A percentile compares a stretch with the other conserved stretches of the same genome.
Evolutionary conservation across 345 rosid genomes (phyloP).

Genomic region (Citrus medica): DNA sequence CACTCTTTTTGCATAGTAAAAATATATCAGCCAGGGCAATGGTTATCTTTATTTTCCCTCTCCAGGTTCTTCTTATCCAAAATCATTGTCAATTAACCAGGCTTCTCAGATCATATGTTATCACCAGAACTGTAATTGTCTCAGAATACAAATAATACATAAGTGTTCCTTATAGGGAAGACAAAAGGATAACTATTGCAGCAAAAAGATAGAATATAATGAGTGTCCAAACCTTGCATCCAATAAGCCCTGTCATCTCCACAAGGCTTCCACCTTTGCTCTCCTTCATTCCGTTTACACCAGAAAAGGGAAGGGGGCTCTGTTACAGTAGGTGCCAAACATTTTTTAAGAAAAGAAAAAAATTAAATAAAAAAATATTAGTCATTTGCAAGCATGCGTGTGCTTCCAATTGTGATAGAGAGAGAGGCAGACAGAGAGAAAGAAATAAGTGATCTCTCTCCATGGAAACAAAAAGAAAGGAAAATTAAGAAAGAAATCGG

Average conservation of each 20-base stretch:
- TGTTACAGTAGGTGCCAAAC: background rate
- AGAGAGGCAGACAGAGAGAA: background rate
- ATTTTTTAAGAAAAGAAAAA: background rate
- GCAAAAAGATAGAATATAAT: background rate
- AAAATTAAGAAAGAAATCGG: background rate
- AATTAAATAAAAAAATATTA: background rate
- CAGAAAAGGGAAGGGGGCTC: background rate
- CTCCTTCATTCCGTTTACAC: conserved; percentile 8
- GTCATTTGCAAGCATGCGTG: background rate
- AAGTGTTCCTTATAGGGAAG: background rate
- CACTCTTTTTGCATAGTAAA: background rate
- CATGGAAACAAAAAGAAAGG: background rate
- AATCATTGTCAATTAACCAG: background rate
- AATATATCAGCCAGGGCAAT: background rate
- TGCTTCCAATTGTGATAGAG: background rate
- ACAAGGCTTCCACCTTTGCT: conserved; percentile 3
- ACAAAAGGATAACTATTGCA: background rate
- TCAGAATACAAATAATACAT: background rate
- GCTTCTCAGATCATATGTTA: background rate
- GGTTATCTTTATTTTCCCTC: background rate
- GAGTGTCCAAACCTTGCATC: conserved; percentile 26
- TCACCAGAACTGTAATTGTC: conserved; percentile 1
- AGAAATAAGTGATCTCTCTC: background rate
- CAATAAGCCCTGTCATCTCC: conserved; percentile 11
- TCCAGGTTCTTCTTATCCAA: background rate